Evolutionary conservation across 495 filamentous ascomycete genomes (phyloP), one percentile per base, ranked within the genome.

Genomic region (Xylaria telfairii): DNA sequence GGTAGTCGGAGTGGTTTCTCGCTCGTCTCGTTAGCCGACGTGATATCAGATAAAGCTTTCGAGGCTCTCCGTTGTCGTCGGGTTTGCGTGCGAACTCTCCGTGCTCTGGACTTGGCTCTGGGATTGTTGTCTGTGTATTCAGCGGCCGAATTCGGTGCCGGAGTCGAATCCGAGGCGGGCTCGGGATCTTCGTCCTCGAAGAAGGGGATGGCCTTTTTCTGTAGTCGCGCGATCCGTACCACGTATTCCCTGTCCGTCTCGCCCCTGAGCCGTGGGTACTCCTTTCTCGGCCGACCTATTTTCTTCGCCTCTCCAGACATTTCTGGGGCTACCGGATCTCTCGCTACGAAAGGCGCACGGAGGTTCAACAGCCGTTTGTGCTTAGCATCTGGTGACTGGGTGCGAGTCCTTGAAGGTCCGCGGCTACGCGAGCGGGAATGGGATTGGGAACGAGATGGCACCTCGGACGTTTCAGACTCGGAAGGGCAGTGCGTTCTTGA

Each of bases 201-300:
- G 13, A 63, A 6, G 10, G 77, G 74, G 15, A 76, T 51, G 0
- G 71, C 47, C 44, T 74, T n/a, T 37, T 76, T 78, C 32, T 53
- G 67, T 9, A 76, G 51, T 17, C 84, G 72, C 3, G 84, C 84
- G 39, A 85, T 49, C 42, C 84, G 79, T 44, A 81, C 62, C 7
- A 78, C 54, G 73, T 81, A 82, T 6, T 83, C 82, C 34, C 76
- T 56, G 42, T 84, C 82, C 0, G 79, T 81, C 66, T 86, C 86
- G 8, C 83, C 84, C 8, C 82, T 80, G 12, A 80, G 69, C 0
- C 78, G 82, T 2, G 78, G 61, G 12, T 80, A 81, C 19, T 66
- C 26, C 60, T 83, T 86, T 68, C 57, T 77, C 9, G 82, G 80
- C 26, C 85, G 66, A 2, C 83, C 82, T 24, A 41, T 39, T 17